Percentiles rank a stretch among this genome's conserved stretches.
Conservation (phyloP, 352 stramenopile species). For the Thraustochytrium sp. region DNA sequence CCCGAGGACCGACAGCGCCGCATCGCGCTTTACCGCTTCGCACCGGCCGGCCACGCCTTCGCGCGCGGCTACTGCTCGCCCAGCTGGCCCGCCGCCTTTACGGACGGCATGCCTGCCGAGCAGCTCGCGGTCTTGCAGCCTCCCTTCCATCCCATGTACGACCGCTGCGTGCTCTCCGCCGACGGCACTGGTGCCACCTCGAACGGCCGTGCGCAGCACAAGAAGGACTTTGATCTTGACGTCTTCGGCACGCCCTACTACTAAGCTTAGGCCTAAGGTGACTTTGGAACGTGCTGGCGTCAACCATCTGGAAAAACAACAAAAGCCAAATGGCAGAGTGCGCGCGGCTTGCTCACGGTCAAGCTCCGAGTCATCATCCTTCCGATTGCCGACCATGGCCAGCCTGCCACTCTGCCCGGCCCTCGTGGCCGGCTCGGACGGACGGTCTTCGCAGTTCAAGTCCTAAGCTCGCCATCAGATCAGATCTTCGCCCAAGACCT, state of each 20-base stretch:
- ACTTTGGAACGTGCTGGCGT: no score
- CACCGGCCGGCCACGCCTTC: conserved; percentile 60
- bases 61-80: conserved; percentile 62
- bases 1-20: conserved; percentile 52
- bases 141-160: conserved; percentile 63
- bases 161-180: conserved; percentile 57
- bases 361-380: no score
- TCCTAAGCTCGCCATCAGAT: no score
- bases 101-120: conserved; percentile 44
- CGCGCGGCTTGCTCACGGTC: no score
- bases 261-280: no score
- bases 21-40: conserved; percentile 64
- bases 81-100: background rate
- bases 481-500: no score
- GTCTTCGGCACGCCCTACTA: conserved; percentile 71
- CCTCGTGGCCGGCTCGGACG: no score
- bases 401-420: no score
- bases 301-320: no score
- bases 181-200: conserved; percentile 55
- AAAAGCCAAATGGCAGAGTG: no score
- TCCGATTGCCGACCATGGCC: no score
- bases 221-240: conserved; percentile 63
- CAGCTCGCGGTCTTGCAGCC: conserved; percentile 54
- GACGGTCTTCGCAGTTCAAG: no score
- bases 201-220: conserved; percentile 55